These are phyloP conservation scores for Teratosphaeria nubilosa DNA, from an alignment of 2,329 filamentous ascomycete genomes.

Conservation along the genomic window DNA sequence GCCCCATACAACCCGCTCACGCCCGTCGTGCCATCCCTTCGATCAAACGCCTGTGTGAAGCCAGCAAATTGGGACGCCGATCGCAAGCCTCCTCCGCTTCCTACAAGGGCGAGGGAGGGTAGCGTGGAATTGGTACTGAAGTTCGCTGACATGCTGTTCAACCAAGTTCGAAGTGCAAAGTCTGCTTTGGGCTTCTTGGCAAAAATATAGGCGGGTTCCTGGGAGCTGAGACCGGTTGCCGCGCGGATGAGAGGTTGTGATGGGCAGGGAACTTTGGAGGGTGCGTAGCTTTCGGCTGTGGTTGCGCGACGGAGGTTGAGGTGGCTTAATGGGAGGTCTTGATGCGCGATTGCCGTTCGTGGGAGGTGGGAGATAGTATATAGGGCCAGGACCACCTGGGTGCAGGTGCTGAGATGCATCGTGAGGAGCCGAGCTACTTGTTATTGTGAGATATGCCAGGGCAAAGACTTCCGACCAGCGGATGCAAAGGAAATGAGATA, in stretches of 20 bases:
- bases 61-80: slow-evolving; percentile 27
- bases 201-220: not conserved
- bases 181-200: slow-evolving; percentile 25
- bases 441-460: not conserved
- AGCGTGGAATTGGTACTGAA: slow-evolving; percentile 17
- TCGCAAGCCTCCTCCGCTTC: slow-evolving; percentile 32
- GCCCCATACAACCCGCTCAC: slow-evolving; percentile 34
- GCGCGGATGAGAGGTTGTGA: not conserved
- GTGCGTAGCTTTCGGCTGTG: not conserved
- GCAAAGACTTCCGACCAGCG: not conserved
- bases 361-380: not conserved
- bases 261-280: not conserved
- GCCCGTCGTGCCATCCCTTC: slow-evolving; percentile 27
- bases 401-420: not conserved
- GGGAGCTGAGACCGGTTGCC: not conserved
- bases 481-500: not conserved
- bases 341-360: not conserved
- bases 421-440: not conserved
- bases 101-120: slow-evolving; percentile 31
- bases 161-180: slow-evolving; percentile 27
- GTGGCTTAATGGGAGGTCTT: not conserved
- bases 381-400: not conserved
- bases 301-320: not conserved
- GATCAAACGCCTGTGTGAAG: slow-evolving; percentile 32
- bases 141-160: slow-evolving; percentile 20